These are phyloP conservation scores for Ochetophila trinervis DNA, from an alignment of 306 rosid species.

Conservation along the genomic window DNA sequence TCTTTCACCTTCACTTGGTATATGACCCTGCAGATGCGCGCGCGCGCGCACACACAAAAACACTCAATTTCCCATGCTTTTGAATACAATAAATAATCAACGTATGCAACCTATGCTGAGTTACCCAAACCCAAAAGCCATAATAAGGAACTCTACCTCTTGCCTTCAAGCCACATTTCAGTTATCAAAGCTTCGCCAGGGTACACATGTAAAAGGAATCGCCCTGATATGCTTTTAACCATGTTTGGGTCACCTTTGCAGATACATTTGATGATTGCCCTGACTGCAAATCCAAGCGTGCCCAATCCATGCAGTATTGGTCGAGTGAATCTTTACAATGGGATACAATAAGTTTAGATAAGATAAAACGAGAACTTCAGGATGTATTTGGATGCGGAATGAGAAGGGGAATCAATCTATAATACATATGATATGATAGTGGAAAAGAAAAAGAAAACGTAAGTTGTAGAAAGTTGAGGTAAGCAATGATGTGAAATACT, in stretches of 20 bases:
- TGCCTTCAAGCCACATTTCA: slow-evolving; percentile 90
- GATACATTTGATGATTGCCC: slow-evolving; percentile 77
- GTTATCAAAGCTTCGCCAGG: slow-evolving; percentile 87
- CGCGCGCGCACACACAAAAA: not conserved
- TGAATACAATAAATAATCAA: not conserved
- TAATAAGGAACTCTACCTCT: slow-evolving; percentile 43
- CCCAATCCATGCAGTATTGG: slow-evolving; percentile 94
- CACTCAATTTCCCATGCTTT: slow-evolving; percentile 8
- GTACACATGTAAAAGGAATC: slow-evolving; percentile 84
- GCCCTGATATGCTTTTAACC: slow-evolving; percentile 66
- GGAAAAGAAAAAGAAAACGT: not conserved
- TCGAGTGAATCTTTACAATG: slow-evolving; percentile 61
- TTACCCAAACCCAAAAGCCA: not conserved
- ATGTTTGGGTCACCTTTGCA: slow-evolving; percentile 71
- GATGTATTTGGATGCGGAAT: slow-evolving; percentile 6
- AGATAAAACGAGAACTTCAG: not conserved
- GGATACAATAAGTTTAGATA: slow-evolving; percentile 16
- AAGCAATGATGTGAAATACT: slow-evolving; percentile 32
- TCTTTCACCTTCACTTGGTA: slow-evolving; percentile 83
- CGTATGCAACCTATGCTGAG: not conserved
- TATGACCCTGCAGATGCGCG: slow-evolving; percentile 55
- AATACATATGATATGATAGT: slow-evolving; percentile 1
- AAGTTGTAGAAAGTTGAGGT: slow-evolving; percentile 1
- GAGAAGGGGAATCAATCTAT: slow-evolving; percentile 7
- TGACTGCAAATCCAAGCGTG: slow-evolving; percentile 84